Conservation (phyloP, 768 basidiomycete genomes). For the Termitomyces sp. region DNA sequence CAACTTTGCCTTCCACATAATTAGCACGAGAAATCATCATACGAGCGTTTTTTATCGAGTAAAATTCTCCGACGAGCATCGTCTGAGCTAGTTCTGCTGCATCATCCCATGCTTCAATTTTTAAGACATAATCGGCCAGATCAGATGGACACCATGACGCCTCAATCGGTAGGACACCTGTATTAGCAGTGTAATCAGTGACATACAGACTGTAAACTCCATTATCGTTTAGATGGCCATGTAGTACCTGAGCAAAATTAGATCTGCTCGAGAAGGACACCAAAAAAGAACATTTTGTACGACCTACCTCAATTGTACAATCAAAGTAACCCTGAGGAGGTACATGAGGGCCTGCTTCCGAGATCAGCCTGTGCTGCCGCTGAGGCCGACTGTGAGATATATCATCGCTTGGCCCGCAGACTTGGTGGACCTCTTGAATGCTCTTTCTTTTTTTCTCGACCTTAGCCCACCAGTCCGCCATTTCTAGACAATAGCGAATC, state of each 20-base stretch:
- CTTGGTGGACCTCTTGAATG: slow-evolving; percentile 13
- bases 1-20: slow-evolving; percentile 50
- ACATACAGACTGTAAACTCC: slow-evolving; percentile 47
- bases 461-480: slow-evolving; percentile 50
- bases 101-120: slow-evolving; percentile 54
- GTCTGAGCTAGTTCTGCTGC: slow-evolving; percentile 35
- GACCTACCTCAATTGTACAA: slow-evolving; percentile 55
- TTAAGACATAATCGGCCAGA: slow-evolving; percentile 41
- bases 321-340: slow-evolving; percentile 51
- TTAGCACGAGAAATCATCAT: slow-evolving; percentile 33
- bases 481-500: slow-evolving; percentile 34
- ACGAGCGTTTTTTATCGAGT: slow-evolving; percentile 47
- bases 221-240: slow-evolving; percentile 33
- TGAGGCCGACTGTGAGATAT: slow-evolving; percentile 2
- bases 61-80: slow-evolving; percentile 48
- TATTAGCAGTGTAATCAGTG: slow-evolving; percentile 59
- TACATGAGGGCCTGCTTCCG: slow-evolving; percentile 41
- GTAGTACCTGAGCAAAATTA: slow-evolving; percentile 37
- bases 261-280: background rate
- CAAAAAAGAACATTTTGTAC: background rate
- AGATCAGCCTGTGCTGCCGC: slow-evolving; percentile 42
- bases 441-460: slow-evolving; percentile 18
- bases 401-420: slow-evolving; percentile 11
- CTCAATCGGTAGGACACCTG: slow-evolving; percentile 24
- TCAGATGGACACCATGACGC: slow-evolving; percentile 42